Evolutionary conservation across 208 protist species (phyloP), one percentile per base, ranked within the genome.

Genomic region (Crithidia fasciculata): DNA sequence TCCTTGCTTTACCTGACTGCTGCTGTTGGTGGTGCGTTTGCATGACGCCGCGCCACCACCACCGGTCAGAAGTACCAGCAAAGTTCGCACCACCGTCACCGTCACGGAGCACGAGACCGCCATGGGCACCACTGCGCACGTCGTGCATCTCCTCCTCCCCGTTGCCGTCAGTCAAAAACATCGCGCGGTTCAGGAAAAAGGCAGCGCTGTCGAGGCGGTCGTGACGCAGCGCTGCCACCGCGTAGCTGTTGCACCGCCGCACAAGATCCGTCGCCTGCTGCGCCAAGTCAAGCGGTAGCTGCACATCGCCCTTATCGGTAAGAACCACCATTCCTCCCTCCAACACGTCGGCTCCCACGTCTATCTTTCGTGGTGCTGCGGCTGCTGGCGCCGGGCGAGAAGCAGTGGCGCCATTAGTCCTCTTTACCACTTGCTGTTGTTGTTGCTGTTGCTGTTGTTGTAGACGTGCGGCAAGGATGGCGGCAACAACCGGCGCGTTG

Each of bases 211-310:
- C 88, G 80, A 90, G 91, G 15, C 72, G 80, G 18, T 58, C 62
- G 28, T 83, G 60, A 59, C 89, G 89, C 59, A 96, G 90, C 39
- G 84, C 85, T 44, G 37, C 66, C 61, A 96, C 92, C 12, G 90
- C 90, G 76, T 92, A 86, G 68, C 79, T 87, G 72, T 96, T 96
- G 82, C 90, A 95, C 44, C 81, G 83, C 53, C 88, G 75, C 37
- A 95, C 87, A 55, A 94, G 75, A 3, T 86, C 83, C 39, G 80
- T 82, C 8, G 85, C 88, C 56, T 95, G 86, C 52, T 78, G 54
- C 54, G 52, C 56, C 6, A 89, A 45, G 41, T 44, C 61, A 13
- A 71, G n/a, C 3, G 74, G 82, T 49, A 89, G 79, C 15, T 41
- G 36, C 39, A 80, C 56, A 15, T 74, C 78, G 2, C 77, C 71